These are phyloP conservation scores for Fusarium setosum DNA, from an alignment of 2,329 filamentous ascomycete species.

Conservation along the genomic window DNA sequence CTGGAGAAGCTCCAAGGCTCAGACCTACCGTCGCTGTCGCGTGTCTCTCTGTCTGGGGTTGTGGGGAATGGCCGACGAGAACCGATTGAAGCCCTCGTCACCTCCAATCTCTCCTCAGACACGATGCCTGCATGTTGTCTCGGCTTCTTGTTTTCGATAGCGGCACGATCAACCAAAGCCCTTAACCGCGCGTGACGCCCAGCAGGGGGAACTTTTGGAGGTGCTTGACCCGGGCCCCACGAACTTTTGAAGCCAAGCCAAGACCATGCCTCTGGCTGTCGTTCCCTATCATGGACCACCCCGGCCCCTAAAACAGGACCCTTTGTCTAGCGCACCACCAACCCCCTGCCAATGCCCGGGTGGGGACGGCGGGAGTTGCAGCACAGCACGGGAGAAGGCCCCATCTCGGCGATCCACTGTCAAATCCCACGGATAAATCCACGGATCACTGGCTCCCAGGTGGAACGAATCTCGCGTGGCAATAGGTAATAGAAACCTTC, in stretches of 20 bases:
- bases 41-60: neutral
- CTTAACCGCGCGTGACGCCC: constrained; percentile 18
- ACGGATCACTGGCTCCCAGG: neutral
- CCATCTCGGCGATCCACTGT: neutral
- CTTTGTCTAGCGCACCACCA: constrained; percentile 39
- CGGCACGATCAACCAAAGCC: constrained; percentile 17
- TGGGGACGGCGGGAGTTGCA: no score
- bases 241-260: constrained; percentile 28
- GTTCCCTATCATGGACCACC: constrained; percentile 1
- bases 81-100: neutral
- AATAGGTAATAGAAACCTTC: constrained; percentile 28
- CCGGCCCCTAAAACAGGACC: constrained; percentile 23
- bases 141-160: neutral
- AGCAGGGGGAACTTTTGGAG: constrained; percentile 27
- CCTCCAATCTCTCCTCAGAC: neutral
- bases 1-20: constrained; percentile 11
- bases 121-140: neutral
- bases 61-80: neutral
- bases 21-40: neutral
- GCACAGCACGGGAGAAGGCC: no score
- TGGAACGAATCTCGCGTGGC: constrained; percentile 2
- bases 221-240: constrained; percentile 12
- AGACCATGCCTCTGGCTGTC: neutral
- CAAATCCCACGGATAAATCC: no score
- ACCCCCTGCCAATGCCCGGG: no score